These are phyloP conservation scores for Ascochyta viciae-villosae DNA, from an alignment of 2,329 filamentous ascomycete species.

Conservation along the genomic window DNA sequence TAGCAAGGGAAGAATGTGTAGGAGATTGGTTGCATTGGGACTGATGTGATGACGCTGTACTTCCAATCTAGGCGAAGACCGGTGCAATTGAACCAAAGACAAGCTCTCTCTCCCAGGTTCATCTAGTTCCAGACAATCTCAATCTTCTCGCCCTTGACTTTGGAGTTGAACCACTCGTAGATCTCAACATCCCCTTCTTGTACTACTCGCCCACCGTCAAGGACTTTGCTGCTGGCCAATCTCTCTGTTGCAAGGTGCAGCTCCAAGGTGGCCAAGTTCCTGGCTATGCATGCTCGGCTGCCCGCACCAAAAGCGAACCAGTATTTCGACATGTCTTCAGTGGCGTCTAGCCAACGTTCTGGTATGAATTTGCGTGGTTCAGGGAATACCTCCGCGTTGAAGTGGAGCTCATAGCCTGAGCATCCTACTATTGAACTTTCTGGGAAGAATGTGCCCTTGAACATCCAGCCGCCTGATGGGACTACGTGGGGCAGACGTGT, in stretches of 20 bases:
- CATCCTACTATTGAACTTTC: conserved; percentile 36
- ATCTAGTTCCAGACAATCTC: conserved; percentile 38
- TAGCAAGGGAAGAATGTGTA: no score
- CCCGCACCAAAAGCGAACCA: conserved; percentile 44
- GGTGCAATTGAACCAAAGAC: neutral
- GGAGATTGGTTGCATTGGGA: no score
- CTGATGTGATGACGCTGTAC: no score
- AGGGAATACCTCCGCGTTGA: conserved; percentile 29
- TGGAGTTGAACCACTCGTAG: conserved; percentile 64
- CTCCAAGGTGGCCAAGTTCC: conserved; percentile 40
- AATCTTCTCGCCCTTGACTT: conserved; percentile 59
- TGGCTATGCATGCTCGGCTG: conserved; percentile 41
- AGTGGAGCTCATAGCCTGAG: conserved; percentile 38
- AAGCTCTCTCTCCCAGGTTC: neutral
- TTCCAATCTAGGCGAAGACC: no score
- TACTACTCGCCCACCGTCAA: conserved; percentile 53
- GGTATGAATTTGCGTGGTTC: conserved; percentile 28
- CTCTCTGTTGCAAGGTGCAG: conserved; percentile 46
- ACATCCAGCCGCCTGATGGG: conserved; percentile 34
- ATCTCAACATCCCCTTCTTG: conserved; percentile 55
- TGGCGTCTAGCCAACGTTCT: conserved; percentile 44
- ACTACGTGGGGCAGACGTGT: conserved; percentile 41
- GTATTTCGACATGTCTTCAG: conserved; percentile 41
- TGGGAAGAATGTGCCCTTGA: conserved; percentile 36
- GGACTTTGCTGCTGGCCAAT: conserved; percentile 53